phyloP scores from a whole-genome alignment of 805 yeast species.

The Barnettozyma wickerhamii region DNA sequence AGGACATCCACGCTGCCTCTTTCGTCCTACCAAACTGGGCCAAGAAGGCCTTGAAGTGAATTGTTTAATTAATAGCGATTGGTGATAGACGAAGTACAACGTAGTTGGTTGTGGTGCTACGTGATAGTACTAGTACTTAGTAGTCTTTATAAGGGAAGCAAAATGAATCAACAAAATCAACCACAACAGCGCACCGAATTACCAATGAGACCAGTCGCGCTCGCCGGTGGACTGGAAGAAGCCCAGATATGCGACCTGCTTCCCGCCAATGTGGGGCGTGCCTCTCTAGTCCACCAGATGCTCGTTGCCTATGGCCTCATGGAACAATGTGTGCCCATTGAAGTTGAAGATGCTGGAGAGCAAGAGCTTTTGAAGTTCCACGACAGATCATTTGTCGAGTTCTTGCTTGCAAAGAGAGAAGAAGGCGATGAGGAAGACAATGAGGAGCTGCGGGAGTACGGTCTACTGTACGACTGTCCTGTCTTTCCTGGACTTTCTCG shows the following conservation, averaged over 20 bases:
- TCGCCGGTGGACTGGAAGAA: conserved; percentile 6
- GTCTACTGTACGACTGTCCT: conserved; percentile 62
- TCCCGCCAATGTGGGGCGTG: conserved; percentile 53
- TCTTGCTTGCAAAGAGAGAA: conserved; percentile 23
- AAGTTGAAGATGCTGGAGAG: conserved; percentile 26
- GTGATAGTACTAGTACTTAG: too few relatives aligned
- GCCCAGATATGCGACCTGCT: conserved; percentile 33
- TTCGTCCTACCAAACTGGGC: conserved; percentile 95
- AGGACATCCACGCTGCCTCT: conserved; percentile 79
- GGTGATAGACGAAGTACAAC: too few relatives aligned
- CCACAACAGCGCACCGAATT: too few relatives aligned
- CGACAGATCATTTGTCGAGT: conserved; percentile 36
- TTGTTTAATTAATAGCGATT: background rate
- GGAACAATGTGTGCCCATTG: conserved; percentile 23
- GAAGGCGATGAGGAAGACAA: conserved; percentile 2
- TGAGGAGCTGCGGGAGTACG: conserved; percentile 32
- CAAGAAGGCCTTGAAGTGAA: conserved; percentile 39
- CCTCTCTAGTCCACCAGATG: conserved; percentile 38
- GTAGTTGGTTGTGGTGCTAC: too few relatives aligned
- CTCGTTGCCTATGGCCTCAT: conserved; percentile 38
- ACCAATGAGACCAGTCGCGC: conserved; percentile 1
- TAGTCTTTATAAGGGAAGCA: too few relatives aligned
- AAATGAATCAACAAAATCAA: too few relatives aligned
- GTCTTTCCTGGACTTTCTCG: conserved; percentile 47
- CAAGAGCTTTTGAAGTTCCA: conserved; percentile 48